Conservation (phyloP, 2,329 filamentous ascomycete genomes). For the Penicillium sp. region DNA sequence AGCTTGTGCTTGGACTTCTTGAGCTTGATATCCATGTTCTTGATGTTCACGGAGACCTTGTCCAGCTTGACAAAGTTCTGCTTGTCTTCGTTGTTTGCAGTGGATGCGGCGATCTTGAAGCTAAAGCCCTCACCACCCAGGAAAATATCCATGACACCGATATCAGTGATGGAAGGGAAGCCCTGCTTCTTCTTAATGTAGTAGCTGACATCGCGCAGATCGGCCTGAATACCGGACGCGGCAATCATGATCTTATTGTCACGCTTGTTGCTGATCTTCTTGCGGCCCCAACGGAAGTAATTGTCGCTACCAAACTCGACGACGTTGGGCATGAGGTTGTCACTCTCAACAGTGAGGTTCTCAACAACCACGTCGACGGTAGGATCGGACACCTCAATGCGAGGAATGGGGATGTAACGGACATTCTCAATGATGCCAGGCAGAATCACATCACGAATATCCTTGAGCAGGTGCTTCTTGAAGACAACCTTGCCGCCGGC, state of each 20-base stretch:
- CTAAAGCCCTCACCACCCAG: slow-evolving; percentile 85
- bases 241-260: slow-evolving; percentile 83
- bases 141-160: slow-evolving; percentile 83
- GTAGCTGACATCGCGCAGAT: slow-evolving; percentile 84
- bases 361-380: slow-evolving; percentile 87
- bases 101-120: slow-evolving; percentile 88
- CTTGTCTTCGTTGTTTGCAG: slow-evolving; percentile 71
- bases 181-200: slow-evolving; percentile 94
- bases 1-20: slow-evolving; percentile 95
- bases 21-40: slow-evolving; percentile 81
- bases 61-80: slow-evolving; percentile 94
- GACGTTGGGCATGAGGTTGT: slow-evolving; percentile 94
- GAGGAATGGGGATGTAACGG: slow-evolving; percentile 87
- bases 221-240: slow-evolving; percentile 88
- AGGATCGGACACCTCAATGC: slow-evolving; percentile 87
- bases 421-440: slow-evolving; percentile 80
- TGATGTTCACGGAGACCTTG: slow-evolving; percentile 79
- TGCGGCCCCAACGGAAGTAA: slow-evolving; percentile 93
- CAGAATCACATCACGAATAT: slow-evolving; percentile 82
- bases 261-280: slow-evolving; percentile 77
- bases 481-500: slow-evolving; percentile 80
- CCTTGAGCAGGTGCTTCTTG: slow-evolving; percentile 91
- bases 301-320: slow-evolving; percentile 88
- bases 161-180: slow-evolving; percentile 85
- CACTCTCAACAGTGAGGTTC: slow-evolving; percentile 91